Base-by-base conservation (phyloP, 805 yeast genomes). In the Ogataea wickerhamii region DNA sequence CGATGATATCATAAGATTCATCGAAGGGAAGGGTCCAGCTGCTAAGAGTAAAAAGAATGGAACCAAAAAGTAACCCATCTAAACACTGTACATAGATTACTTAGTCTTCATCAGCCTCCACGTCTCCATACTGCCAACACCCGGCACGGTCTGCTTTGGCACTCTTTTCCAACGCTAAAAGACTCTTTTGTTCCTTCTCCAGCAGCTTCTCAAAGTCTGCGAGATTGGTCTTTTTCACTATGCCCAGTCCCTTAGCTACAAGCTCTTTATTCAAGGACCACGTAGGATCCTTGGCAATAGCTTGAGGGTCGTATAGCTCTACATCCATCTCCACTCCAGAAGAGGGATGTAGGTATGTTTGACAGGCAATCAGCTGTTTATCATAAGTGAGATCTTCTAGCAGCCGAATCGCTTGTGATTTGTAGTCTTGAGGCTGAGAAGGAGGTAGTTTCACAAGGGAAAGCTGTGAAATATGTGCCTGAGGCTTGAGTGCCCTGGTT, bases 41-140 rank as follows among this genome's bases (percentile, higher is more conserved):
- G 11, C 43, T 48, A 13, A 59, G 59, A 34, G 60, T 63, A 47
- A 55, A 56, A 42, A 52, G 47, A 37, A 56, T 58, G 44, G 50
- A 51, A 7, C 29, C 17, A 36, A 55, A 51, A 13, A 48, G 39
- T 22, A 44, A 45, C 22, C 38, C 38, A 36, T 32, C 16, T 17
- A 23, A 36, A 14, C 18, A 24, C 27, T 41, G 48, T 44, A 44
- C 38, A 44, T 44, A 44, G 32, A 14, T 21, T 21, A 29, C 8
- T 6, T 8, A 29, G 22, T 55, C 53, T 6, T 77, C 82, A 39
- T 76, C 82, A 38, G 68, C 77, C 26, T 80, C 73, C 25, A 83
- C 73, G 54, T 82, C 87, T 35, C 89, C 89, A 49, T 74, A 78
- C 60, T 79, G 78, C 89, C 89, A 82, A 55, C 85, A 80, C 4